A percentile compares a stretch with the other conserved stretches of the same genome.
Conservation (phyloP, 1,284 basidiomycete genomes). For the Sanguinoderma infundibulare region DNA sequence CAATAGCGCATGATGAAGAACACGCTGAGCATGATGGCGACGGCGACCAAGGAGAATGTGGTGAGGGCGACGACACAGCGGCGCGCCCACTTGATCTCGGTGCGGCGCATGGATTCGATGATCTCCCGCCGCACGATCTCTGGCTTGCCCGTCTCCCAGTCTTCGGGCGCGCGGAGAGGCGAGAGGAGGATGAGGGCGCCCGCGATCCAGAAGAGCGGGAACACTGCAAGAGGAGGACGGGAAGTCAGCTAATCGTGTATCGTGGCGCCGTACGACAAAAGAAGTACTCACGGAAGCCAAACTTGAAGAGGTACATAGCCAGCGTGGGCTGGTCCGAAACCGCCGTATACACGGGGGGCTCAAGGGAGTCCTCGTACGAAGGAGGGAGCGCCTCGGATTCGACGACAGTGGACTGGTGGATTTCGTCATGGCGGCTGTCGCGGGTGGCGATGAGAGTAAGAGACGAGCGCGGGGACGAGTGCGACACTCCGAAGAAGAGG, state of each 20-base stretch:
- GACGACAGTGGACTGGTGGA: slow-evolving; percentile 7
- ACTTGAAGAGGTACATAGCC: slow-evolving; percentile 39
- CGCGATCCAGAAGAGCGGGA: slow-evolving; percentile 47
- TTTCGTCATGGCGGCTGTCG: slow-evolving; percentile 34
- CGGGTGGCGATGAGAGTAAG: slow-evolving; percentile 25
- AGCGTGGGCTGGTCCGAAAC: slow-evolving; percentile 36
- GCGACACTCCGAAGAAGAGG: slow-evolving; percentile 35
- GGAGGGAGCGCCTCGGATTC: slow-evolving; percentile 17
- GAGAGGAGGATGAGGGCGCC: slow-evolving; percentile 44
- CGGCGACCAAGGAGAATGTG: slow-evolving; percentile 15
- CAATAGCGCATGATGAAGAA: slow-evolving; percentile 22
- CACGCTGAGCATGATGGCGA: slow-evolving; percentile 19
- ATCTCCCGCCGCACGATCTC: slow-evolving; percentile 40
- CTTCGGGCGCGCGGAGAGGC: slow-evolving; percentile 40
- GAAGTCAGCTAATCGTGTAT: too few relatives aligned
- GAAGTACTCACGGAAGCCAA: slow-evolving; percentile 35
- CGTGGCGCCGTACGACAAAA: too few relatives aligned
- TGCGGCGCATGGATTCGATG: slow-evolving; percentile 39
- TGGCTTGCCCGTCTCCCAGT: slow-evolving; percentile 44
- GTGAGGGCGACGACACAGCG: slow-evolving; percentile 39
- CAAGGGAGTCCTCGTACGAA: slow-evolving; percentile 29
- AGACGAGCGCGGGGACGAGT: slow-evolving; percentile 19
- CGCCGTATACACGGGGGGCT: slow-evolving; percentile 30
- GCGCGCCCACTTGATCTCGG: slow-evolving; percentile 46
- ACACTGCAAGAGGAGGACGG: slow-evolving; percentile 41